phyloP scores from a whole-genome alignment of 2,329 filamentous ascomycete species.

The Diaporthe velutina region DNA sequence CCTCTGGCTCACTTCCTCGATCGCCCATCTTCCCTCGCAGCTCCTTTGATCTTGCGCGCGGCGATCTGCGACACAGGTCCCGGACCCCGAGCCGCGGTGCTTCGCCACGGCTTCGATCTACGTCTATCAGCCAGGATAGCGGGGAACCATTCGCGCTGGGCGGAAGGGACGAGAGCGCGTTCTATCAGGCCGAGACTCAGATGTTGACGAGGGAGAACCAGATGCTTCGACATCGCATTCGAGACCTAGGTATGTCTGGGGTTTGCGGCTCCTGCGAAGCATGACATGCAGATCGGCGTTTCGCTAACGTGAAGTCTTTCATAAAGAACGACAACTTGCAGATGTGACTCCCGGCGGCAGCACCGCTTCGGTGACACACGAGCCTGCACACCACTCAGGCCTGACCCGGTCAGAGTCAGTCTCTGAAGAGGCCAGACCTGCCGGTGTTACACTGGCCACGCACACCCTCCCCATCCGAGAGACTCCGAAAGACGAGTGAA shows the following conservation, averaged over 20 bases:
- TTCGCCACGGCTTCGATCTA: conserved; percentile 68
- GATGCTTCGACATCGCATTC: conserved; percentile 81
- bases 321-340: conserved; percentile 64
- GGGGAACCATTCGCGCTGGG: conserved; percentile 71
- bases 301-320: conserved; percentile 40
- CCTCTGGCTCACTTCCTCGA: conserved; percentile 61
- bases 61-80: conserved; percentile 68
- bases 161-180: conserved; percentile 80
- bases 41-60: conserved; percentile 71
- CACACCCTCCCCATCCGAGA: conserved; percentile 23
- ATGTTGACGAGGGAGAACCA: conserved; percentile 84
- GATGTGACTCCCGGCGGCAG: conserved; percentile 53
- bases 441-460: neutral
- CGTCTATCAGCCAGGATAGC: conserved; percentile 70
- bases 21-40: conserved; percentile 66
- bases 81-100: conserved; percentile 70
- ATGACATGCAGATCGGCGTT: neutral
- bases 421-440: conserved; percentile 51
- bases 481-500: conserved; percentile 36
- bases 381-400: conserved; percentile 63
- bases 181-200: conserved; percentile 86
- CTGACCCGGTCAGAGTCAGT: conserved; percentile 61
- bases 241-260: conserved; percentile 72
- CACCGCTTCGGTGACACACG: conserved; percentile 53
- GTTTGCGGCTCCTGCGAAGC: neutral